Base-by-base conservation (phyloP, 495 filamentous ascomycete species). In the Aspergillus olivimuriae region DNA sequence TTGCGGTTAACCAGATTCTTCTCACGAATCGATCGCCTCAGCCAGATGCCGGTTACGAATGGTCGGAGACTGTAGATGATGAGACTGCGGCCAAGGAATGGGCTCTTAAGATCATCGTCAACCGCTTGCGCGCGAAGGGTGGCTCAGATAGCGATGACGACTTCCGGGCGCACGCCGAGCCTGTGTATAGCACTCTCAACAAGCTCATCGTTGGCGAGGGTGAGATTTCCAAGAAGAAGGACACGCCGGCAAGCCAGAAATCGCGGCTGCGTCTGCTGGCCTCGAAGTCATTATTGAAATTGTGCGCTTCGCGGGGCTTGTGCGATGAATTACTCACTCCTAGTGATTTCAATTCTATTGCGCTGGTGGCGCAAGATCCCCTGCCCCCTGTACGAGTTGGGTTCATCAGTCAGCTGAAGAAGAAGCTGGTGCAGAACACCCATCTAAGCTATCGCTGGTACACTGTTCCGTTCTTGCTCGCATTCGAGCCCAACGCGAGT, bases 101-200 rank as follows among this genome's bases (percentile, higher is more conserved):
- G 74, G 87, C 91, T n/a, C 71, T 97, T 24, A 89, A 83, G 54
- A 82, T 87, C 23, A 76, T 96, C 15, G 87, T 94, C 19, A 99
- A 96, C 57, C 78, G 85, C 33, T 72, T 96, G 2, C 80, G 87
- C 18, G 82, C 85, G 15, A 68, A 75, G 42, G 79, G 79, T 15
- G 66, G 72, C 10, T 59, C 69, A 2, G 68, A 70, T n/a, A 57
- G 59, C 17, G 55, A 67, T 9, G 76, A 78, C 14, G 75, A 76
- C 38, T 78, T 86, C 47, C 78, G 78, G 43, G 77, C 80, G 12
- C 70, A 78, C 38, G 83, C 87, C 0, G 48, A 62, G 23, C 78
- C 81, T 5, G 81, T 95, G 0, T 90, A 86, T 65, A 80, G 80
- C 53, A 73, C 92, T 10, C 74, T 99, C 43, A 83, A 81, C 49